Conservation (phyloP, 306 rosid genomes). For the Pueraria montana region DNA sequence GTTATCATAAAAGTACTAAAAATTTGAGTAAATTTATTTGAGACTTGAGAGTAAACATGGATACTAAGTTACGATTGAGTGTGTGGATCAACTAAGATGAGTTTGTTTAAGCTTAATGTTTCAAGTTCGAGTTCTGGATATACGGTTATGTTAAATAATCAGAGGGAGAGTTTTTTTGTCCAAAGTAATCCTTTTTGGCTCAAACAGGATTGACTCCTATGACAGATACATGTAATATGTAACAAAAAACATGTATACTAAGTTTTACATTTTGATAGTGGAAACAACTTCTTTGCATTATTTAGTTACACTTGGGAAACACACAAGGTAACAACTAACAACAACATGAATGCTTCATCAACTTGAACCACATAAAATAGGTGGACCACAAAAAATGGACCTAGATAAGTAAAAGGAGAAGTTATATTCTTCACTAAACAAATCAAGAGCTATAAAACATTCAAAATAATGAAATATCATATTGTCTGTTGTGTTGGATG, state of each 20-base stretch:
- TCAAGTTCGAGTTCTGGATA: too few species aligned
- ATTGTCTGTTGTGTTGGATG: slow-evolving; percentile 48
- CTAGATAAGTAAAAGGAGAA: slow-evolving; percentile 51
- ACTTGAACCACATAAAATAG: slow-evolving; percentile 60
- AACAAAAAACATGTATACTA: too few species aligned
- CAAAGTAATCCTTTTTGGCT: too few species aligned
- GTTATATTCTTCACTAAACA: slow-evolving; percentile 46
- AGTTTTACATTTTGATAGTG: background rate
- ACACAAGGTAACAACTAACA: slow-evolving; percentile 48
- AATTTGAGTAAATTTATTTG: slow-evolving; percentile 2
- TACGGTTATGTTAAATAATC: too few species aligned
- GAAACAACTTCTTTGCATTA: slow-evolving; percentile 29
- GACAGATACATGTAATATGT: too few species aligned
- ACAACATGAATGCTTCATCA: slow-evolving; percentile 55
- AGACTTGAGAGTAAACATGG: background rate
- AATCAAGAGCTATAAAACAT: slow-evolving; percentile 50
- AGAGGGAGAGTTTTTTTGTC: too few species aligned
- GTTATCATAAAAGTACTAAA: background rate
- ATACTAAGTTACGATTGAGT: too few species aligned
- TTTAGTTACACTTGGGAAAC: slow-evolving; percentile 15
- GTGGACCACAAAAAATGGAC: slow-evolving; percentile 69
- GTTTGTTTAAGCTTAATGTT: too few species aligned
- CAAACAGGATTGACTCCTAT: too few species aligned
- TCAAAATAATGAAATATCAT: slow-evolving; percentile 42
- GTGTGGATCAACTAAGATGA: too few species aligned